Evolutionary conservation across 495 filamentous ascomycete genomes (phyloP), one percentile per base, ranked within the genome.

Genomic region (Penicillium riverlandense): DNA sequence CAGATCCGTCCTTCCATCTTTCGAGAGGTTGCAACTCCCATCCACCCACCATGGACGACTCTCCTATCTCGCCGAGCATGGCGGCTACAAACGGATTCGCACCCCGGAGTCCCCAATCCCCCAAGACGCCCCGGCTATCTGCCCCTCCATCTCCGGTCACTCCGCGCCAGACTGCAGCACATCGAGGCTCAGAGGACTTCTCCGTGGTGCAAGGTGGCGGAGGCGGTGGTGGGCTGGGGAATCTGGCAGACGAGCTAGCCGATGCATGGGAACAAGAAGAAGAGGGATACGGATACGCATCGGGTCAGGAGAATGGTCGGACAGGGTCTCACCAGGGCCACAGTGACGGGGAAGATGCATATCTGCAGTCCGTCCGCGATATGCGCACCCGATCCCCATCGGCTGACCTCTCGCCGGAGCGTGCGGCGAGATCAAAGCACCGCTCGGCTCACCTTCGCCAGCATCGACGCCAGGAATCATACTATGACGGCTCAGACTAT

Each of bases 171-270:
- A 68, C 74, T 41, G 30, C 73, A 13, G 72, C 79, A 44, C 54
- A 64, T 7, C 58, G 66, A 15, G 63, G 58, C 46, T 73, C 69
- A 7, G 59, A 58, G 35, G 71, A 70, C 42, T 72, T 67, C 49
- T 63, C 63, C 29, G 54, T 57, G 52, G 58, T 48, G 54, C 57
- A 59, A 45, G 71, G 58, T 16, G 53, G 48, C 48, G 66, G 59
- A 6, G 22, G 22, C 14, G 82, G 80, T 0, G 55, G 52, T 29
- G 86, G 86, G 1, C 65, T 92, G 13, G 89, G 88, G 30, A 94
- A 85, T 49, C 67, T 96, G 12, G 88, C 90, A 10, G 89, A 95
- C 50, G 87, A 92, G 53, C 65, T 65, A 57, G 76, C 71, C 11
- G 76, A 77, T 49, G 75, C 70, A 12, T 75, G 73, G 69, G 82